Base-by-base conservation (phyloP, 352 stramenopile genomes). In the Globisporangium cederbergense region DNA sequence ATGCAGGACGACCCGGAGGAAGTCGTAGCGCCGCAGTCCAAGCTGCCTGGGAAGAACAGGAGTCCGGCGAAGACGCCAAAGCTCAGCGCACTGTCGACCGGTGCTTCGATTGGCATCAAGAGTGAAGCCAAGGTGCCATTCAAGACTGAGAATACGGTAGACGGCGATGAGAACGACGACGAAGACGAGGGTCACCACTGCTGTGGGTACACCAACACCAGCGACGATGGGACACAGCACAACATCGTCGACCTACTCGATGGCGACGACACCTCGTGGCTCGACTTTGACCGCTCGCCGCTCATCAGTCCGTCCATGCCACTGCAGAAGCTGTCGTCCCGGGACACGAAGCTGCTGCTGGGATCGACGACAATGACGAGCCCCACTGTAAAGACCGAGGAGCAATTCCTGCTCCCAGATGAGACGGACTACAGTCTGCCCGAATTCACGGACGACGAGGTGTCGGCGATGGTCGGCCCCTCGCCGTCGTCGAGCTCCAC, bases 381-480 rank as follows among this genome's bases (percentile, higher is more conserved):
- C 18, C 49, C 62, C 11, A 16, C 2, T 36, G 38, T 64, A n/a
- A 65, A 70, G 40, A 22, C 25, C 3, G 64, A 70, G 14, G 64
- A 70, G n/a, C n/a, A 64, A 32, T 76, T 81, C 38, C 30, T 75
- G 18, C 66, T 81, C 13, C 66, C 69, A 11, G 62, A 66, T 20
- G 58, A 68, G 4, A 64, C 73, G 6, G 71, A 81, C 38, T 80
- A 72, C 63, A 61, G 49, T 25, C 28, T 86, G 20, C 70, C 76
- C 1, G 58, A 76, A 10, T 79, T 86, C 55, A 83, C 76, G 0
- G 76, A 81, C 30, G 66, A 76, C 1, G 76, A 84, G 25, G 34
- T 86, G 4, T 65, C 67, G 6, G 70, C 67, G 0, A 72, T 86
- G 58, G 62, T 83, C 2, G 64, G 75, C 32, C 78, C 25, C 25